Evolutionary conservation across 2,329 filamentous ascomycete genomes (phyloP), one percentile per base, ranked within the genome.

Genomic region (Apiospora saccharicola): DNA sequence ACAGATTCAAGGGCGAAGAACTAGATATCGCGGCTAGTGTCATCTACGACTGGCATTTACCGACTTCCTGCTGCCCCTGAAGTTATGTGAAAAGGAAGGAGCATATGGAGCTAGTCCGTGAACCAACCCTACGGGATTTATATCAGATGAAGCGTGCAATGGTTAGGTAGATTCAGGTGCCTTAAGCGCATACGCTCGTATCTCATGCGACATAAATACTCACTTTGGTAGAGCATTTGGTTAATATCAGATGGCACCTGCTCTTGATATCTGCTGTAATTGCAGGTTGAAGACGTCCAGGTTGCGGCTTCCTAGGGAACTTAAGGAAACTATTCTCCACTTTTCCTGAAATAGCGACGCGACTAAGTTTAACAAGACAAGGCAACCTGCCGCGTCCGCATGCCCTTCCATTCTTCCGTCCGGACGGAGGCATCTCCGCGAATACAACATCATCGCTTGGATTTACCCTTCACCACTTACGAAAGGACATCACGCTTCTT

Each of bases 301-400:
- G 19, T 49, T 49, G 46, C 46, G 46, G 7, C n/a, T 61, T 19
- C 26, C 53, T 37, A 16, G 16, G 51, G 14, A 34, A 7, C 26
- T 22, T 14, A 14, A 34, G 26, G 8, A 14, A n/a, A n/a, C n/a
- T 1, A 4, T 64, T 64, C 57, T 41, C 57, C 57, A 64, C 57
- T 41, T 64, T 64, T 64, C 34, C 34, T 12, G 57, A 41, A n/a
- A n/a, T 37, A 61, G 57, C 57, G 57, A 64, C 57, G 34, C 34
- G 30, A n/a, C 12, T 64, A 41, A 22, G 57, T 41, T 64, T 12
- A 41, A 10, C 6, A 41, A 41, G 53, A 57, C 26, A 16, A 57
- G 51, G 51, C 34, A 19, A n/a, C 46, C 46, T 49, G 53, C 53
- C 26, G 53, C 53, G 53, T 22, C 14, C 53, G 51, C 51, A 19